Percentiles rank a stretch among this genome's conserved stretches.
These are phyloP conservation scores for Dovyalis caffra DNA, from an alignment of 345 rosid genomes.

Conservation along the genomic window DNA sequence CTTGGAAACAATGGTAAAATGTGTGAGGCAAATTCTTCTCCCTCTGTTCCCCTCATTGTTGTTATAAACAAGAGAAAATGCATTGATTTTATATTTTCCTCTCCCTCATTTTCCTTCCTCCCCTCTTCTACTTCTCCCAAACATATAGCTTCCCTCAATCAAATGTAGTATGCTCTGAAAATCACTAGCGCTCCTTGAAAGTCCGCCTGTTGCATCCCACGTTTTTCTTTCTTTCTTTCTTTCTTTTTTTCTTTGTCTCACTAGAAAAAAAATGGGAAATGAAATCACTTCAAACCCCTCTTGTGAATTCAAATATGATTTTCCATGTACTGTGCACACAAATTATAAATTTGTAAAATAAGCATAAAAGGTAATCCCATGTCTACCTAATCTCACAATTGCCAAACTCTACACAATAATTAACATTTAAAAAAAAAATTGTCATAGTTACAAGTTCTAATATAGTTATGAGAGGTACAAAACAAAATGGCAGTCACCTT, in stretches of 20 bases:
- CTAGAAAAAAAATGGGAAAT: neutral
- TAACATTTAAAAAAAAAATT: neutral
- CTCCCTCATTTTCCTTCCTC: too few species aligned
- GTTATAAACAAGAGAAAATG: too few species aligned
- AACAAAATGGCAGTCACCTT: neutral
- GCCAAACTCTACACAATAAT: neutral
- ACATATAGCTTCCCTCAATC: too few species aligned
- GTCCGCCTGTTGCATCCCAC: neutral
- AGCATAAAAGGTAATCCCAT: neutral
- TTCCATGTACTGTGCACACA: neutral
- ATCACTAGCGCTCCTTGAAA: neutral
- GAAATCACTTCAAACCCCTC: neutral
- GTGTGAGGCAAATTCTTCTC: too few species aligned
- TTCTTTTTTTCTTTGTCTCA: neutral
- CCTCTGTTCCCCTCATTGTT: too few species aligned
- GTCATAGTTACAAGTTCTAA: too few species aligned
- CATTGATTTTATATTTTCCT: too few species aligned
- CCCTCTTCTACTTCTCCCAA: too few species aligned
- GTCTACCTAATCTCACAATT: neutral
- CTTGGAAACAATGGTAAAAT: too few species aligned
- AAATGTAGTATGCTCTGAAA: neutral
- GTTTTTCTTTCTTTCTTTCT: too few species aligned
- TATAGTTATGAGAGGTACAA: neutral
- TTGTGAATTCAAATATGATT: neutral
- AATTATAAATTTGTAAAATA: neutral